Conservation (phyloP, 2,329 filamentous ascomycete genomes). For the Pyrenophora teres region DNA sequence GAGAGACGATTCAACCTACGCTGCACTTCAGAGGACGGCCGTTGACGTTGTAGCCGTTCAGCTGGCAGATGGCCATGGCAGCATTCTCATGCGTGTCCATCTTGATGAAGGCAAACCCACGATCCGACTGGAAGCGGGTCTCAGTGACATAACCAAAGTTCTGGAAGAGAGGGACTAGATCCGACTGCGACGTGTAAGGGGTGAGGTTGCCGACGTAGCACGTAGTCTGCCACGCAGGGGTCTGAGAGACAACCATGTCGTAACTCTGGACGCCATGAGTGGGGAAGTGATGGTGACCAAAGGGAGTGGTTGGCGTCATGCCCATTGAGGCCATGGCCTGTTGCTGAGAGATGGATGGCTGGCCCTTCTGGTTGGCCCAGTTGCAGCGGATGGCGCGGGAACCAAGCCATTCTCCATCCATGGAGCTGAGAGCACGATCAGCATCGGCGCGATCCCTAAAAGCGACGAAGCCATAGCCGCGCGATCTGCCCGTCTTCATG, state of each 20-base stretch:
- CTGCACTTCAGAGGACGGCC: slow-evolving; percentile 97
- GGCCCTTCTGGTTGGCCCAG: slow-evolving; percentile 99
- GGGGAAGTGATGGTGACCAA: slow-evolving; percentile 96
- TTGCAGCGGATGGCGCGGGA: slow-evolving; percentile 98
- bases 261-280: slow-evolving; percentile 96
- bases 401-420: slow-evolving; percentile 99
- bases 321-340: slow-evolving; percentile 97
- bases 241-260: slow-evolving; percentile 95
- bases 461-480: slow-evolving; percentile 96
- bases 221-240: slow-evolving; percentile 96
- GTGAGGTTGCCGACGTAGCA: slow-evolving; percentile 98
- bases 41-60: slow-evolving; percentile 98
- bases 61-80: slow-evolving; percentile 96
- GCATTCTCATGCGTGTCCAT: slow-evolving; percentile 99
- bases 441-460: slow-evolving; percentile 93
- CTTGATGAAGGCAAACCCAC: slow-evolving; percentile 98
- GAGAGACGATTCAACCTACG: slow-evolving; percentile 64
- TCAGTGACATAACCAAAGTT: slow-evolving; percentile 98
- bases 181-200: slow-evolving; percentile 94
- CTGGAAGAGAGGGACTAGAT: slow-evolving; percentile 96
- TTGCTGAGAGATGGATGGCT: slow-evolving; percentile 97
- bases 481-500: slow-evolving; percentile 98
- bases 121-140: slow-evolving; percentile 96
- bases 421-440: slow-evolving; percentile 93
- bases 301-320: slow-evolving; percentile 95